A percentile compares a stretch with the other conserved stretches of the same genome.
phyloP scores from a whole-genome alignment of 768 basidiomycete genomes.

The Pisolithus tinctorius region DNA sequence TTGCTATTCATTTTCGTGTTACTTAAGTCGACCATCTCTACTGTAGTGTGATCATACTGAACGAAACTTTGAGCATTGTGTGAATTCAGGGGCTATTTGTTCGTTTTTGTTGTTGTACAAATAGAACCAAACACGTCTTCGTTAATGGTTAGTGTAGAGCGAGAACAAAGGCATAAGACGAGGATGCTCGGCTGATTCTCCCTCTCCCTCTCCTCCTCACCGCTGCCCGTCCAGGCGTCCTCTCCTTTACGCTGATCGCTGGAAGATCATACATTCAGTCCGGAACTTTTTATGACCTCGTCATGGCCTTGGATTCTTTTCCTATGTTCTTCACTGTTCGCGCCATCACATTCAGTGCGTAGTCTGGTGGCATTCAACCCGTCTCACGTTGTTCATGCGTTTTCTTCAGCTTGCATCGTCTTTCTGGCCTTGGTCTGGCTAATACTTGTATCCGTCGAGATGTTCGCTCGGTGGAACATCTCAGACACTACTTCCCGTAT shows the following conservation, averaged over 20 bases:
- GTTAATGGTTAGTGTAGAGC: too few species aligned
- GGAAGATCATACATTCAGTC: constrained; percentile 8
- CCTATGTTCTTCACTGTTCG: constrained; percentile 26
- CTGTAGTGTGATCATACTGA: too few species aligned
- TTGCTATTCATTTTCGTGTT: too few species aligned
- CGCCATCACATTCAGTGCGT: constrained; percentile 24
- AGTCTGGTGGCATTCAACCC: background rate
- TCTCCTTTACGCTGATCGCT: constrained; percentile 15
- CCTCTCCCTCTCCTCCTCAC: background rate
- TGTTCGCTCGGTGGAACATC: constrained; percentile 41
- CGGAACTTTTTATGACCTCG: background rate
- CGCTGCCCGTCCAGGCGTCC: constrained; percentile 14
- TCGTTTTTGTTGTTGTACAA: too few species aligned
- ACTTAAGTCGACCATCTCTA: too few species aligned
- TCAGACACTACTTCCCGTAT: constrained; percentile 41
- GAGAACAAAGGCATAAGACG: too few species aligned
- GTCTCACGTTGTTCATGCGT: background rate
- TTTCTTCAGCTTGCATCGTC: constrained; percentile 34
- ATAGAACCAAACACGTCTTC: too few species aligned
- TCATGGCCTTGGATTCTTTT: constrained; percentile 22
- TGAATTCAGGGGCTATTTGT: too few species aligned
- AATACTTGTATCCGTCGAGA: constrained; percentile 38
- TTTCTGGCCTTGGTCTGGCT: constrained; percentile 44
- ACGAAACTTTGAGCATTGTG: too few species aligned
- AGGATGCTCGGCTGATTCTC: too few species aligned